phyloP scores from a whole-genome alignment of 345 rosid species.

The Streptanthus diversifolius region DNA sequence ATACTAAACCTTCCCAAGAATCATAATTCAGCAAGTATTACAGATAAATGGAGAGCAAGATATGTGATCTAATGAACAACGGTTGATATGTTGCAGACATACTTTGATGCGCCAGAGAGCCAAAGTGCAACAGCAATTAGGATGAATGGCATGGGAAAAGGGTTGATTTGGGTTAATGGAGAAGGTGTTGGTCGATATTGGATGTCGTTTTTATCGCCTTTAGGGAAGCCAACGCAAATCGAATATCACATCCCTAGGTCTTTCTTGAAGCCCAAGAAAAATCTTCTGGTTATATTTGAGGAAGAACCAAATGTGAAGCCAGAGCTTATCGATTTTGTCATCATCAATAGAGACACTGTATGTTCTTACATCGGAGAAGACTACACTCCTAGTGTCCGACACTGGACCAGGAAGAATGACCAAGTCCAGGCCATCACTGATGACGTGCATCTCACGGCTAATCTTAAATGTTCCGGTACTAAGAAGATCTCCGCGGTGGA shows the following conservation, averaged over 20 bases:
- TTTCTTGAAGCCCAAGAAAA: slow-evolving; percentile 56
- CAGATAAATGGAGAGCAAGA: not conserved
- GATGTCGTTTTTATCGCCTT: slow-evolving; percentile 68
- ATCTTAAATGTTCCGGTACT: slow-evolving; percentile 44
- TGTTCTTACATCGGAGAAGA: slow-evolving; percentile 58
- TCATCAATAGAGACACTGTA: slow-evolving; percentile 64
- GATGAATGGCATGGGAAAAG: slow-evolving; percentile 64
- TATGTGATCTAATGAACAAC: not conserved
- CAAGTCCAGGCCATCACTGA: slow-evolving; percentile 34
- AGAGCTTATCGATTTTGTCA: slow-evolving; percentile 43
- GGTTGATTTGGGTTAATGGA: slow-evolving; percentile 85
- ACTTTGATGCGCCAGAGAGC: slow-evolving; percentile 66
- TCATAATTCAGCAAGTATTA: not conserved
- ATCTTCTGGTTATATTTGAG: slow-evolving; percentile 66
- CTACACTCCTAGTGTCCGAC: slow-evolving; percentile 57
- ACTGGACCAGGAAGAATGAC: slow-evolving; percentile 47
- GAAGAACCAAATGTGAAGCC: slow-evolving; percentile 60
- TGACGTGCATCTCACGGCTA: slow-evolving; percentile 44
- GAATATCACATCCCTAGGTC: slow-evolving; percentile 91
- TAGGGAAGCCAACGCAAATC: slow-evolving; percentile 53
- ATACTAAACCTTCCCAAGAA: not conserved
- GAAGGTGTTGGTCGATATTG: slow-evolving; percentile 78
- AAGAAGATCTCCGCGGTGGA: slow-evolving; percentile 57
- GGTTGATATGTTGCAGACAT: slow-evolving; percentile 40
- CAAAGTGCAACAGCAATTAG: slow-evolving; percentile 47